These are phyloP conservation scores for Acer yangbiense DNA, from an alignment of 345 rosid genomes.

Conservation along the genomic window DNA sequence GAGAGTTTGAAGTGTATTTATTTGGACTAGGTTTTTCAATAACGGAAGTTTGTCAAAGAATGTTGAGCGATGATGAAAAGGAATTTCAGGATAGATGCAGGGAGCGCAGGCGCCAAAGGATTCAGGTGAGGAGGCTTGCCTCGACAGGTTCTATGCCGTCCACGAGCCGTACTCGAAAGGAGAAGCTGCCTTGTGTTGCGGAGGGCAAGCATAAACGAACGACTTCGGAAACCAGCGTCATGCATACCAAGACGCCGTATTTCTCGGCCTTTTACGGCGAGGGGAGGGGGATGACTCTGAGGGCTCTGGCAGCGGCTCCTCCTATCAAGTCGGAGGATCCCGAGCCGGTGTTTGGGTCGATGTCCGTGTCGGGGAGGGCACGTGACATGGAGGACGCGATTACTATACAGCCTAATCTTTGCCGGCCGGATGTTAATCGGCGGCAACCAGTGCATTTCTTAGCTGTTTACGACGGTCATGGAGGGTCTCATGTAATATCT, in stretches of 20 bases:
- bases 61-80: conserved; percentile 21
- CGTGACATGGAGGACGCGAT: conserved; percentile 70
- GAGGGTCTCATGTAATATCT: conserved; percentile 56
- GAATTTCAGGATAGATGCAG: conserved; percentile 46
- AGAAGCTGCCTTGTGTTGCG: not conserved
- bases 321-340: not conserved
- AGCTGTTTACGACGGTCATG: conserved; percentile 86
- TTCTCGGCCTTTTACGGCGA: conserved; percentile 17
- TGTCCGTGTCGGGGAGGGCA: conserved; percentile 59
- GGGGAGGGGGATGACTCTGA: not conserved
- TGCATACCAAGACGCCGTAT: not conserved
- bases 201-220: conserved; percentile 31
- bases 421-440: conserved; percentile 46
- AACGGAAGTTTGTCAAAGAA: conserved; percentile 19
- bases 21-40: not conserved
- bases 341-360: conserved; percentile 50
- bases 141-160: conserved; percentile 6
- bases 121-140: conserved; percentile 62
- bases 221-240: conserved; percentile 21
- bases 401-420: conserved; percentile 40
- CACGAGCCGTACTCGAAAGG: not conserved
- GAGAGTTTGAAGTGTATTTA: not conserved
- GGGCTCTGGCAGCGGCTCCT: not conserved
- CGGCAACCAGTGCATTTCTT: conserved; percentile 69
- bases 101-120: conserved; percentile 54